Percentiles rank a stretch among this genome's conserved stretches.
phyloP scores from a whole-genome alignment of 192 early-diverging fungal genomes.

The Dissophora globulifera region DNA sequence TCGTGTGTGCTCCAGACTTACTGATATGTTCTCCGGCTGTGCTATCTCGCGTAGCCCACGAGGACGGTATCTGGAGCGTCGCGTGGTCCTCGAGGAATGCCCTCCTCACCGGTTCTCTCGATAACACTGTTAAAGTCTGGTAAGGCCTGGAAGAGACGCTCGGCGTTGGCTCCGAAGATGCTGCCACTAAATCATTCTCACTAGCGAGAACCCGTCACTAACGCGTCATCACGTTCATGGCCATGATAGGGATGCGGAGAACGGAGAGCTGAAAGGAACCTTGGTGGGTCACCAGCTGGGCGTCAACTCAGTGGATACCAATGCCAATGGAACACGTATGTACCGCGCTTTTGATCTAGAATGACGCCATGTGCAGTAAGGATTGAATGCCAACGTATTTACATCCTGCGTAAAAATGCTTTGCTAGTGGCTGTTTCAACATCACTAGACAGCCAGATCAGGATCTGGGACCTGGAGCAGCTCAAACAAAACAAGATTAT shows the following conservation, averaged over 20 bases:
- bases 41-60: slow-evolving; percentile 87
- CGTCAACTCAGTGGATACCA: slow-evolving; percentile 78
- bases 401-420: background rate
- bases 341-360: background rate
- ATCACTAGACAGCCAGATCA: slow-evolving; percentile 81
- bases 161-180: too few species aligned
- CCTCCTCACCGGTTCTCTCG: slow-evolving; percentile 78
- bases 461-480: slow-evolving; percentile 78
- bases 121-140: slow-evolving; percentile 86
- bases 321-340: slow-evolving; percentile 64
- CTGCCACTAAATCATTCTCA: too few species aligned
- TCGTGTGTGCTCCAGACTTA: too few species aligned
- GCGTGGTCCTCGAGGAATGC: slow-evolving; percentile 78
- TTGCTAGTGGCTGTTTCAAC: slow-evolving; percentile 71
- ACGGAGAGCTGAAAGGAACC: slow-evolving; percentile 60
- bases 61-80: slow-evolving; percentile 85
- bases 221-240: too few species aligned
- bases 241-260: slow-evolving; percentile 68
- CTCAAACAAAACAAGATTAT: slow-evolving; percentile 67
- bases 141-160: slow-evolving; percentile 29
- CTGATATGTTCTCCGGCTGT: too few species aligned
- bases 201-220: too few species aligned
- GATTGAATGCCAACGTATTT: too few species aligned
- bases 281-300: slow-evolving; percentile 83
- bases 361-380: too few species aligned